Evolutionary conservation across 2,329 filamentous ascomycete species (phyloP), one percentile per base, ranked within the genome.

Genomic region (Tolypocladium ophioglossoides): DNA sequence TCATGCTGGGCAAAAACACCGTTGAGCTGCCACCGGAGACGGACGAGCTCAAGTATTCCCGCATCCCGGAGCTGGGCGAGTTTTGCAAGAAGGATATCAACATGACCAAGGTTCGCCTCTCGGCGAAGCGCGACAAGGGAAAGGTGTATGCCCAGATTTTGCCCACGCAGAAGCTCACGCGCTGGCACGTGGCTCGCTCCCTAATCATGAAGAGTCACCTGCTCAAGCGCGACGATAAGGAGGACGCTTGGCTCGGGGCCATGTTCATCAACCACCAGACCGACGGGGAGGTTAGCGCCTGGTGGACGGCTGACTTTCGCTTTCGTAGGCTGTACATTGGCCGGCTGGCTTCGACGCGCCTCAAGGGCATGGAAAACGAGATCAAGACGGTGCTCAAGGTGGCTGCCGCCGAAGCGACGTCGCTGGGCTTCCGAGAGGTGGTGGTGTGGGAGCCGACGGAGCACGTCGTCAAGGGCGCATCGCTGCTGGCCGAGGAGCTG

Each of bases 261-360:
- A 58, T 6, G 39, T 59, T 52, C 50, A 51, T 24, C 51, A 32
- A 51, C 16, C 10, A 6, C 22, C 20, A 46, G 16, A 57, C 52
- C 41, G 56, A 22, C 57, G 64, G 38, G 8, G 55, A 58, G 35
- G 62, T 62, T 4, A 70, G 64, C 66, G 58, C 63, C 14, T 69
- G 65, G 62, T 73, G 70, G 70, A 58, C 63, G 39, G 69, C 69
- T 55, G 67, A 72, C 57, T 68, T 65, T 57, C 59, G 63, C 38
- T 56, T 35, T 4, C 55, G 55, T 11, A 54, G 38, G 50, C 59
- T 64, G 30, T 51, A 51, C 44, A 18, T 64, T n/a, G 57, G 55
- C 30, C 59, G 56, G 4, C 16, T 63, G 38, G 53, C 52, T 8
- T 27, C 56, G 38, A 51, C 53, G 37, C 61, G 62, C 10, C 55